phyloP scores from a whole-genome alignment of 495 filamentous ascomycete species.

The Aspergillus mulundensis region DNA sequence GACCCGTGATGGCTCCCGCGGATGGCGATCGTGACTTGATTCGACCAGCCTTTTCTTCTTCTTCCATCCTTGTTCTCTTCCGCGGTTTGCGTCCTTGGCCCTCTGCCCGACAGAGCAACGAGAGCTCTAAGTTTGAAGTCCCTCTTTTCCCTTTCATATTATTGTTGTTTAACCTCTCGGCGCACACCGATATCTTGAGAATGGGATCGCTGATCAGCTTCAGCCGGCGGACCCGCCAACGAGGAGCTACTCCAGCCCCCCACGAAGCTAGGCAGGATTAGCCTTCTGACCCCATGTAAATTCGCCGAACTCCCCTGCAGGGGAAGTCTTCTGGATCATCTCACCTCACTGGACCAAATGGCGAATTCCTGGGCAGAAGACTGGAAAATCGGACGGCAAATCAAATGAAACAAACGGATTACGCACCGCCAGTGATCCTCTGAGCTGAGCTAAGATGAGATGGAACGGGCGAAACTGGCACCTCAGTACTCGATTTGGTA shows the following conservation, averaged over 20 bases:
- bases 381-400: neutral
- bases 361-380: neutral
- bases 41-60: neutral
- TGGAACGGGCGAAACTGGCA: neutral
- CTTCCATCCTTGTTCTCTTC: neutral
- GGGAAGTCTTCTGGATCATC: conserved; percentile 9
- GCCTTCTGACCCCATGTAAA: conserved; percentile 5
- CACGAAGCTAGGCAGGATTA: conserved; percentile 3
- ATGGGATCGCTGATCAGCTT: neutral
- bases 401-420: neutral
- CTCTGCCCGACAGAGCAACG: neutral
- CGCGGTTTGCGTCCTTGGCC: neutral
- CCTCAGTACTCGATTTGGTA: neutral
- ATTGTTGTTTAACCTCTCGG: neutral
- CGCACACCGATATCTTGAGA: neutral
- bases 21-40: conserved; percentile 9
- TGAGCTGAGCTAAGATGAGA: neutral
- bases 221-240: neutral
- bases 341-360: neutral
- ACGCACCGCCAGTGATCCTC: neutral
- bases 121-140: neutral
- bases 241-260: neutral
- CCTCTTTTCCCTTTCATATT: no score
- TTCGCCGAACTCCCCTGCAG: conserved; percentile 13
- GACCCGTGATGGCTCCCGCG: conserved; percentile 10